Base-by-base conservation (phyloP, 345 rosid species). In the Crucihimalaya himalaica region DNA sequence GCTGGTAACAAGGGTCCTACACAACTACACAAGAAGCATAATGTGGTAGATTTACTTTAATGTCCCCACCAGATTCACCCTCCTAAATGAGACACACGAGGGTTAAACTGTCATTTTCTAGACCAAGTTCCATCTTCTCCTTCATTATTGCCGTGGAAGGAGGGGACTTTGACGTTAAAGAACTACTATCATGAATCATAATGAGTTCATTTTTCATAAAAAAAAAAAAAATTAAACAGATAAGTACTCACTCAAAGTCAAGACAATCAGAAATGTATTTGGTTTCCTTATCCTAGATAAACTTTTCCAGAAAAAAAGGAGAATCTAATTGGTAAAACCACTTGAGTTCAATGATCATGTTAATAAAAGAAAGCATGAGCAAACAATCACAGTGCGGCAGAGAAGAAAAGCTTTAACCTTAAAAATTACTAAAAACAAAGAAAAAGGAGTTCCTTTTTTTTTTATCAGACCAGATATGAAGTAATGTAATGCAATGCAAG, bases 91-190 rank as follows among this genome's bases (percentile, higher is more conserved):
- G 9, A 70, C 43, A 47, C 28, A 45, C 19, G 67, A 66, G 86
- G 89, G 76, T 55, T 76, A 61, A 63, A 32, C 48, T 13, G 88
- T 80, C 74, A 84, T 40, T 66, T 74, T 72, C 39, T 16, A 66
- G 43, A 66, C 28, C 68, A 74, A 71, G 66, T 46, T 71, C 12
- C 21, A 64, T 16, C 34, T 47, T 25, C 48, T 54, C 87, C 90
- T 73, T 84, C 82, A 87, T 77, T 72, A 72, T 75, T 75, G 94
- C 90, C 91, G 85, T 74, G 84, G 76, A 72, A 80, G 31, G 63
- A 80, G 96, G 88, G 68, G 34, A 72, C 64, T 37, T 68, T 31
- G 16, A 51, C 81, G 12, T 66, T 78, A 68, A 71, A 52, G 57
- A 71, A 50, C 63, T 50, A 65, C 56, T 57, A 66, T 65, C 34